Base-by-base conservation (phyloP, 2,329 filamentous ascomycete species). In the Laburnicola sp. region DNA sequence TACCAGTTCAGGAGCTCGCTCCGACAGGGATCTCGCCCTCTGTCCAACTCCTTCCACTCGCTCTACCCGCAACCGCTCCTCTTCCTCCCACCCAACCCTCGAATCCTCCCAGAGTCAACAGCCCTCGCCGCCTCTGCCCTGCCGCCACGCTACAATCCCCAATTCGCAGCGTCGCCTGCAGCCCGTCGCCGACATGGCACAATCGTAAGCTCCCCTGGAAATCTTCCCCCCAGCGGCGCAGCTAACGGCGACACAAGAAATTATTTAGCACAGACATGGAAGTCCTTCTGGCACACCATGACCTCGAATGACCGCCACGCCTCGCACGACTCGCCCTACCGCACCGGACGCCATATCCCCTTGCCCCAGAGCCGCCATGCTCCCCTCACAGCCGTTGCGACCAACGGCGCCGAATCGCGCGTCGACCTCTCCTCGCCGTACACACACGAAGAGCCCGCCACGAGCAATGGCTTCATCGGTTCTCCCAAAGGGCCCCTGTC, bases 231-330 rank as follows among this genome's bases (percentile, higher is more conserved):
- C 35, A 11, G 25, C 39, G 31, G 30, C 50, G 27, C 22, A 22
- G 57, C 68, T 73, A 59, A 72, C 63, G 43, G 30, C 46, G 27
- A 39, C n/a, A 47, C 65, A 73, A 69, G 50, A 64, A n/a, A n/a
- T n/a, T n/a, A n/a, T n/a, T n/a, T 74, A 42, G 62, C 68, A 30
- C 54, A 62, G 48, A 85, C 87, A 75, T 88, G 94, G 76, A 88
- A 88, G 76, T 89, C 88, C 56, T 93, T 99, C 78, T 99, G 94
- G 94, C 94, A 97, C 63, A 94, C 73, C 53, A 75, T 88, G 82
- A 88, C 84, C 71, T 87, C 84, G 58, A 82, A 86, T 67, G 82
- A 86, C 78, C 96, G 94, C 56, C 85, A 99, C 78, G 96, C 94
- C 58, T 87, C 86, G 56, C 89, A 88, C 80, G 90, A 99, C 76